A percentile compares a stretch with the other conserved stretches of the same genome.
These are phyloP conservation scores for Arthroderma uncinatum DNA, from an alignment of 2,329 filamentous ascomycete genomes.

Conservation along the genomic window DNA sequence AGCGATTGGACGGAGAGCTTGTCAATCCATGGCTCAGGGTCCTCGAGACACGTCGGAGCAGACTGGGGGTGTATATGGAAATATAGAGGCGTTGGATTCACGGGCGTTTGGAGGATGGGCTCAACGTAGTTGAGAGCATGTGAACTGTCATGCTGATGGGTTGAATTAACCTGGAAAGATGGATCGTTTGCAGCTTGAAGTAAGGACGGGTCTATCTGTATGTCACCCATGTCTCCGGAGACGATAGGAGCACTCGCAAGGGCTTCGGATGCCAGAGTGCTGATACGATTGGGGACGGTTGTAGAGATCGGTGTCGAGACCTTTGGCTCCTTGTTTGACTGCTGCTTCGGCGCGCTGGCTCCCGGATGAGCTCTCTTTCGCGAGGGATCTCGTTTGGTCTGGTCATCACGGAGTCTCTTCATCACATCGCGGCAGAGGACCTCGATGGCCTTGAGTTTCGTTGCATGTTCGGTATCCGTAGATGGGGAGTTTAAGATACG, in stretches of 20 bases:
- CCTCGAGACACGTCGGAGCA: constrained; percentile 33
- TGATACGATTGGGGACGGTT: constrained; percentile 28
- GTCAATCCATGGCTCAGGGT: constrained; percentile 50
- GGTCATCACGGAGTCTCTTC: constrained; percentile 62
- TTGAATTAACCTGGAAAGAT: constrained; percentile 22
- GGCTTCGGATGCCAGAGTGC: constrained; percentile 34
- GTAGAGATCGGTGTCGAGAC: constrained; percentile 14
- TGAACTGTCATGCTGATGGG: constrained; percentile 17
- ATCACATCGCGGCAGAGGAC: constrained; percentile 64
- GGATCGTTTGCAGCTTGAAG: constrained; percentile 47
- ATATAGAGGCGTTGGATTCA: constrained; percentile 48
- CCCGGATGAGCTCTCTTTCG: background rate
- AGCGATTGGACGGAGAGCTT: constrained; percentile 50
- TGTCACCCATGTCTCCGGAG: constrained; percentile 36
- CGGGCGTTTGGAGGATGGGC: constrained; percentile 23
- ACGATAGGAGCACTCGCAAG: constrained; percentile 32
- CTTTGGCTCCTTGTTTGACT: constrained; percentile 24
- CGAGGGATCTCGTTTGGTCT: constrained; percentile 44
- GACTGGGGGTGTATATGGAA: constrained; percentile 59
- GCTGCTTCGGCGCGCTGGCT: background rate
- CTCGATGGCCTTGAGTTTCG: constrained; percentile 56
- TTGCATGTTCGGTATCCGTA: constrained; percentile 42
- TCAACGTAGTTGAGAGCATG: constrained; percentile 29
- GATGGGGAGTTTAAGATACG: constrained; percentile 43
- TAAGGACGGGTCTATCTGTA: constrained; percentile 54